phyloP scores from a whole-genome alignment of 345 rosid genomes.

The Boechera stricta region DNA sequence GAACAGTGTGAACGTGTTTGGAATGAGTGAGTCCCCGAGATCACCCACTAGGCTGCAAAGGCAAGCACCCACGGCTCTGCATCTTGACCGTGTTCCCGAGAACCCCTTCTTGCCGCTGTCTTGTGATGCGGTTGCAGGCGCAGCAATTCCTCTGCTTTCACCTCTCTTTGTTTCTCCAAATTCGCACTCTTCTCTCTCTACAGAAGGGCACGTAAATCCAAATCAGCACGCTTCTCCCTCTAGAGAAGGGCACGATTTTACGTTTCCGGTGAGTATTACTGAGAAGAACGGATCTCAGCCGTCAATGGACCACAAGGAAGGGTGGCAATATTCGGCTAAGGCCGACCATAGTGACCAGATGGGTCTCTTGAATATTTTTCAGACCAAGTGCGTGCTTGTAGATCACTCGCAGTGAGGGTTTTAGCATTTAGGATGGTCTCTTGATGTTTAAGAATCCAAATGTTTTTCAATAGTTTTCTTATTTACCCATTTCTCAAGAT shows the following conservation, averaged over 20 bases:
- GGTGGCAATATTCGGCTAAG: conserved; percentile 40
- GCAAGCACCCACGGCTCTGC: conserved; percentile 56
- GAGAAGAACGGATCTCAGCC: conserved; percentile 25
- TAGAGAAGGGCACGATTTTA: conserved; percentile 31
- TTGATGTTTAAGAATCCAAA: conserved; percentile 8
- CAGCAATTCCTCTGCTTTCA: conserved; percentile 60
- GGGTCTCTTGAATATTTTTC: conserved; percentile 47
- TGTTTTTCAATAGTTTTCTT: conserved; percentile 15
- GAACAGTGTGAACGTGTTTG: conserved; percentile 35
- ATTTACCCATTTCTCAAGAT: not conserved
- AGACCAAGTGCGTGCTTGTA: conserved; percentile 55
- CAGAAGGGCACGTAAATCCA: conserved; percentile 36
- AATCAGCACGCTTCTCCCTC: conserved; percentile 17
- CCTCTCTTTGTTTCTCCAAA: conserved; percentile 52
- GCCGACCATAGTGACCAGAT: conserved; percentile 45
- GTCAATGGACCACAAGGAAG: conserved; percentile 26
- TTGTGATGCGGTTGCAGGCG: conserved; percentile 1
- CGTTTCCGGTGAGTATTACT: conserved; percentile 24
- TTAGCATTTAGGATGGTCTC: not conserved
- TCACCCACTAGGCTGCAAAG: conserved; percentile 74
- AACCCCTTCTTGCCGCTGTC: conserved; percentile 20
- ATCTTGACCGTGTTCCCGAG: conserved; percentile 35
- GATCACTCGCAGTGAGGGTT: conserved; percentile 38
- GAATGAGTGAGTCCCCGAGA: conserved; percentile 35
- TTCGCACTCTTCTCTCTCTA: conserved; percentile 7